Evolutionary conservation across 495 filamentous ascomycete genomes (phyloP), one percentile per base, ranked within the genome.

Genomic region (Parmelia sp.): DNA sequence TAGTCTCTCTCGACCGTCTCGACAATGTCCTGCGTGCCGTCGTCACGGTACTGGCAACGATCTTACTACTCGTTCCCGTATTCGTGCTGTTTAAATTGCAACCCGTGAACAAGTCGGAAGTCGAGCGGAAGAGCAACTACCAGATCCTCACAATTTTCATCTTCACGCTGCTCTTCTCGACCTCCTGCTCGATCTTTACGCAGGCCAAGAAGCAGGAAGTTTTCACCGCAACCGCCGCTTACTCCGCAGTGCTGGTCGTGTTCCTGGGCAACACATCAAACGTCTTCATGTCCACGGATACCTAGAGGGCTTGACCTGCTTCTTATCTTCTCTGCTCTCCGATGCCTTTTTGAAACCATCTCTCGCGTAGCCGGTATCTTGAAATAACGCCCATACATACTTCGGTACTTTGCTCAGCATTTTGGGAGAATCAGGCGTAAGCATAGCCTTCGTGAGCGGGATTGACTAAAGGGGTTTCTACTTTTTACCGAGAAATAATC

Each of bases 241-340:
- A 73, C 57, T 65, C 55, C 36, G 71, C 70, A 5, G 64, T 73
- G 17, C 62, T 73, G 37, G 70, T 73, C 0, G 67, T 73, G 8
- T 72, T 73, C 36, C 63, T 72, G 14, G 70, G 68, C 14, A 71
- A 68, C 42, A 66, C 62, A 31, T 56, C 51, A n/a, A 57, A 64
- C 25, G 55, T 33, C 23, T 21, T 47, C 33, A 25, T 45, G 36
- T 8, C 35, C 29, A 40, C 12, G 25, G 21, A 59, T 1, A 42
- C 15, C 9, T 59, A 14, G 27, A 21, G n/a, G 35, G 8, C 37
- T 6, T 23, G 25, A 17, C 12, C 21, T 39, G 37, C 0, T 37
- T 5, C 25, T 21, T 49, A 45, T 9, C 33, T 25, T 12, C 14
- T 11, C 35, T 19, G 10, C 29, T 33, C 4, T 53, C 33, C 25